Conservation (phyloP, 352 stramenopile species). For the Phytopythium chamaehyphon region DNA sequence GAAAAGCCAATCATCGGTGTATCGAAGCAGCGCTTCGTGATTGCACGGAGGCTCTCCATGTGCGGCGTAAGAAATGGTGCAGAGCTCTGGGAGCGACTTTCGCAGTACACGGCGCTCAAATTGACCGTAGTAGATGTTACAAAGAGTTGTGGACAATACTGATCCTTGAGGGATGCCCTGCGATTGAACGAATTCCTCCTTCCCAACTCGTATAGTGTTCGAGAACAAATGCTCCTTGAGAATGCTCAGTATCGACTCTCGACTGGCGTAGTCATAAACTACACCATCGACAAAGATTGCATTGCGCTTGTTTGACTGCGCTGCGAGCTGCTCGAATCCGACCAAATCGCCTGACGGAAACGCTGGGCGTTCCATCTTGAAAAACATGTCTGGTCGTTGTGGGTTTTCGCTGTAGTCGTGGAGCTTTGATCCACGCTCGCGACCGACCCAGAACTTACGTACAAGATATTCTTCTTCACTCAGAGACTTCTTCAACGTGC, state of each 20-base stretch:
- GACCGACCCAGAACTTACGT: conserved; percentile 69
- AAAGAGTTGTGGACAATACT: conserved; percentile 74
- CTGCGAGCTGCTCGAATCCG: conserved; percentile 44
- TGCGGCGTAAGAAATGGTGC: neutral
- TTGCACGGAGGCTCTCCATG: conserved; percentile 15
- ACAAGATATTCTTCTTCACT: conserved; percentile 73
- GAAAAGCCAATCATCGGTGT: conserved; percentile 80
- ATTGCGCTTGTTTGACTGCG: conserved; percentile 35
- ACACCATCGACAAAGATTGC: conserved; percentile 68
- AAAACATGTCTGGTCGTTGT: conserved; percentile 19
- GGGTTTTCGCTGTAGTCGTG: neutral
- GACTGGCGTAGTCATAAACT: conserved; percentile 69
- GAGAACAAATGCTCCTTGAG: conserved; percentile 61
- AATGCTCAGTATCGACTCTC: conserved; percentile 38
- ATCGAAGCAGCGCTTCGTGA: conserved; percentile 65
- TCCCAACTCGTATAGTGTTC: conserved; percentile 55
- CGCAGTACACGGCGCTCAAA: conserved; percentile 63
- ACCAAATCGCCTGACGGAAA: conserved; percentile 50
- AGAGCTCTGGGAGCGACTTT: conserved; percentile 28
- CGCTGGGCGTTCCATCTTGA: conserved; percentile 56
- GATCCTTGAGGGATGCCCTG: conserved; percentile 82
- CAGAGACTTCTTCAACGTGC: conserved; percentile 58
- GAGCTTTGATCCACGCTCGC: conserved; percentile 24
- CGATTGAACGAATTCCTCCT: conserved; percentile 43
- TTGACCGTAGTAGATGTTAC: conserved; percentile 78